These are phyloP conservation scores for Cyclanthera cordifolia DNA, from an alignment of 306 rosid genomes.

Conservation along the genomic window DNA sequence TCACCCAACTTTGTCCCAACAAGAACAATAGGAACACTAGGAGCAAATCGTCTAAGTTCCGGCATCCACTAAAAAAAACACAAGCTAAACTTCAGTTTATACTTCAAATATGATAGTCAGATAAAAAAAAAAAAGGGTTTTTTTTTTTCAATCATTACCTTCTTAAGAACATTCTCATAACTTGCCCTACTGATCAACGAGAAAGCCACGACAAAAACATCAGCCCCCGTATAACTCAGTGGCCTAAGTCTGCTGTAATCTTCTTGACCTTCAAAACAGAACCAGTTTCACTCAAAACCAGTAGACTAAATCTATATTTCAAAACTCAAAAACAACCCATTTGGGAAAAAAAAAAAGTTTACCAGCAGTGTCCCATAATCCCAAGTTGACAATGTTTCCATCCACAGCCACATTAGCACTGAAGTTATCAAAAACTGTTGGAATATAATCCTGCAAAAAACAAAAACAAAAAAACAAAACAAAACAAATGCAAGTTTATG, in stretches of 20 bases:
- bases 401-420: slow-evolving; percentile 96
- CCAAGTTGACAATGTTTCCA: slow-evolving; percentile 83
- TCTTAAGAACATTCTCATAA: slow-evolving; percentile 93
- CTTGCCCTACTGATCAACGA: slow-evolving; percentile 88
- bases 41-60: slow-evolving; percentile 87
- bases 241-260: slow-evolving; percentile 98
- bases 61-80: slow-evolving; percentile 82
- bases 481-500: neutral
- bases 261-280: slow-evolving; percentile 66
- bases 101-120: slow-evolving; percentile 1
- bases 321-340: slow-evolving; percentile 3
- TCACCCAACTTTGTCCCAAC: slow-evolving; percentile 94
- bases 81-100: slow-evolving; percentile 11
- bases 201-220: slow-evolving; percentile 78
- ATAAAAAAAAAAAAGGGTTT: neutral
- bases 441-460: slow-evolving; percentile 65
- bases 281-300: slow-evolving; percentile 8
- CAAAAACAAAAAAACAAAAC: neutral
- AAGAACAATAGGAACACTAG: slow-evolving; percentile 86
- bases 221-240: slow-evolving; percentile 94
- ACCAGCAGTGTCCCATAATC: slow-evolving; percentile 99
- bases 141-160: slow-evolving; percentile 27
- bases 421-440: slow-evolving; percentile 91
- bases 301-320: slow-evolving; percentile 6
- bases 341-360: slow-evolving; percentile 7